These are phyloP conservation scores for Cyberlindnera euphorbiae DNA, from an alignment of 805 yeast species.

Conservation along the genomic window DNA sequence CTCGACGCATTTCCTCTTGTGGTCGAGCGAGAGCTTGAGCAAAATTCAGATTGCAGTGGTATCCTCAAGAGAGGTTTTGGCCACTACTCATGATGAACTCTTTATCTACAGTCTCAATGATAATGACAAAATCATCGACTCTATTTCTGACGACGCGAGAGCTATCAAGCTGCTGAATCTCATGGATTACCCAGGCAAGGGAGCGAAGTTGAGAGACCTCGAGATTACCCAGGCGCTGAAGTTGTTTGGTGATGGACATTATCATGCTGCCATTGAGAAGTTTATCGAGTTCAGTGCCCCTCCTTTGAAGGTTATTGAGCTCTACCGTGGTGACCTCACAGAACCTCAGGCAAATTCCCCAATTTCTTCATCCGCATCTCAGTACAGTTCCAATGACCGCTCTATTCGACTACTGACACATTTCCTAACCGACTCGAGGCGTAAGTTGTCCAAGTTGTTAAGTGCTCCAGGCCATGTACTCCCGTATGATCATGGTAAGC, in stretches of 20 bases:
- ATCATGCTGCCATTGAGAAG: conserved; percentile 34
- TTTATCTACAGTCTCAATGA: conserved; percentile 1
- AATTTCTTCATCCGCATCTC: too few relatives aligned
- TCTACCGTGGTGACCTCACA: conserved; percentile 35
- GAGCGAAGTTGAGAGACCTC: conserved; percentile 37
- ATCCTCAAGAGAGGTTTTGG: neutral
- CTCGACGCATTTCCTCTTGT: conserved; percentile 1
- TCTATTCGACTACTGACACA: conserved; percentile 25
- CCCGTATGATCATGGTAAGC: conserved; percentile 11
- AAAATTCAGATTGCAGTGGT: conserved; percentile 2
- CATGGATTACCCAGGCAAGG: conserved; percentile 28
- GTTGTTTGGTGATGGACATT: conserved; percentile 28
- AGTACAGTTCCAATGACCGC: conserved; percentile 6
- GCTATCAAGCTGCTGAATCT: conserved; percentile 38
- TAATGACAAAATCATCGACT: conserved; percentile 7
- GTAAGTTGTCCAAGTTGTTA: conserved; percentile 35
- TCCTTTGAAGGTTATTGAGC: conserved; percentile 45
- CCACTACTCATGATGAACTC: conserved; percentile 6
- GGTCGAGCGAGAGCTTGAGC: conserved; percentile 3
- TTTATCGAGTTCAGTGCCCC: conserved; percentile 56
- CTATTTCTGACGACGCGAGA: conserved; percentile 1
- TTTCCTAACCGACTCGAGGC: conserved; percentile 45
- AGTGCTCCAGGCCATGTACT: conserved; percentile 11
- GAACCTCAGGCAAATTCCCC: neutral
- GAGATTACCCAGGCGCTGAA: conserved; percentile 36